phyloP scores from a whole-genome alignment of 2,329 filamentous ascomycete genomes.

The Cladosporium sp. region DNA sequence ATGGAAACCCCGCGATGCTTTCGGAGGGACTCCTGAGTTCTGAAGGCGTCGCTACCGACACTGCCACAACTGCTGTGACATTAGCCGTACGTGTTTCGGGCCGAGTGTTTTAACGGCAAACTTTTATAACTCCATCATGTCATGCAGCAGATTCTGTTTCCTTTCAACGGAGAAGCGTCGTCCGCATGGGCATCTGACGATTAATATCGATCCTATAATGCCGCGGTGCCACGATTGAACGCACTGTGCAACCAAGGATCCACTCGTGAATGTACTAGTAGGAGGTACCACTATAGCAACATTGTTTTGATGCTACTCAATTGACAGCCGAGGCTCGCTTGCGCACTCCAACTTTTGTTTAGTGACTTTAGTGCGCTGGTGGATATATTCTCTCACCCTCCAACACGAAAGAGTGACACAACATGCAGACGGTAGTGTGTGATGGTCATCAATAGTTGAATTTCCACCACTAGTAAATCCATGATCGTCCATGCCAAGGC shows the following conservation, averaged over 20 bases:
- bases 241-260: not conserved
- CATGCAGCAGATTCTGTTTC: not conserved
- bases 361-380: not conserved
- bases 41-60: not conserved
- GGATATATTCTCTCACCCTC: not conserved
- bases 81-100: not conserved
- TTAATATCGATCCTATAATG: not conserved
- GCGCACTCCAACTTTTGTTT: not conserved
- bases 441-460: not conserved
- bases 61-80: not conserved
- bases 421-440: not conserved
- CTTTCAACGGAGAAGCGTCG: not conserved
- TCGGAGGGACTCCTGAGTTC: not conserved
- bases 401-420: not conserved
- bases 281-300: not conserved
- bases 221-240: not conserved
- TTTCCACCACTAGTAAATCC: conserved; percentile 4
- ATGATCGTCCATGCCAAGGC: not conserved
- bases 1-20: not conserved
- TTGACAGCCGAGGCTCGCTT: conserved; percentile 4
- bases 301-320: not conserved
- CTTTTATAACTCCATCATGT: not conserved
- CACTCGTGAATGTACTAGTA: not conserved
- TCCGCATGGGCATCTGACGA: not conserved
- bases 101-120: not conserved